Evolutionary conservation across 1,139 yeast genomes (phyloP).

Genomic region (Pichia sp.): DNA sequence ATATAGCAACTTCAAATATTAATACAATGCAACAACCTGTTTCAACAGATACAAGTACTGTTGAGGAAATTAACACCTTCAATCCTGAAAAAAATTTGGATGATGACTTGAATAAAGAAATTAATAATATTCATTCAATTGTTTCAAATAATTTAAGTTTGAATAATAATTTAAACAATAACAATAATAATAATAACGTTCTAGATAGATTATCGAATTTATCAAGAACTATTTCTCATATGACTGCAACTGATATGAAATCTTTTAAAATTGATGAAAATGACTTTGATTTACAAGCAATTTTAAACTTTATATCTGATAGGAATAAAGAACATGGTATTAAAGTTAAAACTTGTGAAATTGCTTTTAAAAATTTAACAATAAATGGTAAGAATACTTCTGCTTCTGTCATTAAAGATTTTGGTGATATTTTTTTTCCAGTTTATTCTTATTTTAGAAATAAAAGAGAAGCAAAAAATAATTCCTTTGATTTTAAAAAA

Average conservation of each 20-base stretch:
- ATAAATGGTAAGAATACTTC: conserved; percentile 46
- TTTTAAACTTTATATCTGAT: conserved; percentile 28
- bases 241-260: conserved; percentile 24
- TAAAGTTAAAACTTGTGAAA: conserved; percentile 40
- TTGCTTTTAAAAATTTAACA: conserved; percentile 40
- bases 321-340: conserved; percentile 40
- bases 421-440: conserved; percentile 35
- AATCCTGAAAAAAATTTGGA: too few relatives aligned
- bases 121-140: neutral
- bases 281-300: conserved; percentile 31
- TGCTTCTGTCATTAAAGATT: conserved; percentile 42
- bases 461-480: conserved; percentile 1
- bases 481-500: conserved; percentile 15
- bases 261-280: conserved; percentile 22
- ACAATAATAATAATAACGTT: conserved; percentile 9
- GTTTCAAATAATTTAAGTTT: neutral
- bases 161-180: neutral
- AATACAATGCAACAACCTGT: too few relatives aligned
- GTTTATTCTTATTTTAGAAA: conserved; percentile 1
- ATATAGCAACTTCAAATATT: too few relatives aligned
- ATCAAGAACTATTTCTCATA: conserved; percentile 22
- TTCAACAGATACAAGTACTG: too few relatives aligned
- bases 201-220: conserved; percentile 24
- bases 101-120: too few relatives aligned
- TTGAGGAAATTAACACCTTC: too few relatives aligned